Conservation (phyloP, 202 grass and related monocot species). For the Saccharum hybrid region DNA sequence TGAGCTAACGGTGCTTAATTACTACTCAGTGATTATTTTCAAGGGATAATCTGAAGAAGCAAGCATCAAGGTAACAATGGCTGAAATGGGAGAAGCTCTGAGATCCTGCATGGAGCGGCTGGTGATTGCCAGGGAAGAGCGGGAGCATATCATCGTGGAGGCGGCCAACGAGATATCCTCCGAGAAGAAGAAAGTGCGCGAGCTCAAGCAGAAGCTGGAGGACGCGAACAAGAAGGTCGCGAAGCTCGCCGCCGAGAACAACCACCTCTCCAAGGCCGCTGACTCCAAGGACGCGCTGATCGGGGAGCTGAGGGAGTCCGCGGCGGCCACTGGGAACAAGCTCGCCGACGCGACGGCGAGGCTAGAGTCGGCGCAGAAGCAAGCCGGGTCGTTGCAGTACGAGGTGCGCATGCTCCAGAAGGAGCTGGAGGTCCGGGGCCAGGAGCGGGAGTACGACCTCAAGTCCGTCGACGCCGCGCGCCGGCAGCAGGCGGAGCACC, state of each 20-base stretch:
- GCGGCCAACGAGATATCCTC: conserved; percentile 56
- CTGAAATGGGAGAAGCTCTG: conserved; percentile 53
- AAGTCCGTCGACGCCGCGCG: conserved; percentile 71
- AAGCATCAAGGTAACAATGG: conserved; percentile 35
- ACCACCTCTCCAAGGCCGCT: conserved; percentile 52
- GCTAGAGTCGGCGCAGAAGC: conserved; percentile 66
- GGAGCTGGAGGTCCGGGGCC: conserved; percentile 80
- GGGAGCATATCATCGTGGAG: conserved; percentile 69
- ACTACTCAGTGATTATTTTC: background rate
- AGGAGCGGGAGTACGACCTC: conserved; percentile 85
- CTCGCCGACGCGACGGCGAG: conserved; percentile 52
- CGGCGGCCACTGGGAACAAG: conserved; percentile 38
- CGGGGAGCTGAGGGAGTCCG: conserved; percentile 54
- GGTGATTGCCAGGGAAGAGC: conserved; percentile 59
- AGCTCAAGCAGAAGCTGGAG: conserved; percentile 53
- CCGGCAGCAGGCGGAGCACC: conserved; percentile 65
- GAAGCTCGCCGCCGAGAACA: conserved; percentile 57
- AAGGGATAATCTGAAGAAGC: conserved; percentile 15
- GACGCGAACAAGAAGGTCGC: conserved; percentile 58
- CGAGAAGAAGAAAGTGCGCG: conserved; percentile 47
- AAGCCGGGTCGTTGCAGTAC: conserved; percentile 65
- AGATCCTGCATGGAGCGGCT: conserved; percentile 62
- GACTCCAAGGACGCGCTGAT: conserved; percentile 62
- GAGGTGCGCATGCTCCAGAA: conserved; percentile 82
- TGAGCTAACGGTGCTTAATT: background rate